Evolutionary conservation across 371 early-diverging fungal genomes (phyloP), one percentile per base, ranked within the genome.

Genomic region (Dentiscutata heterogama): DNA sequence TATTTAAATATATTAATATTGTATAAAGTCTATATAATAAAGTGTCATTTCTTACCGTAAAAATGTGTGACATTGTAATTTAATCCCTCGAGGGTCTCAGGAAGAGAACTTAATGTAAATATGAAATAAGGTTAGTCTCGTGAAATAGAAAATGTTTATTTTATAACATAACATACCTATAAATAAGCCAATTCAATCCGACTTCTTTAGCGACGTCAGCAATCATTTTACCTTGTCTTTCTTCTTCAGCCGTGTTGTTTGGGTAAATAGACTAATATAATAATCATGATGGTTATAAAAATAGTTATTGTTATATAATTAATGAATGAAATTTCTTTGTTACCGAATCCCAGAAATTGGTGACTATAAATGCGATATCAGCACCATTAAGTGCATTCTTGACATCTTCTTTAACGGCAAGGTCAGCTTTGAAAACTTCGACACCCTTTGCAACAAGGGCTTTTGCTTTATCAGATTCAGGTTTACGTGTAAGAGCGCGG

Each of bases 181-280:
- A 70, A 35, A 70, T 13, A n/a, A 70, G 35, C 70, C 70, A 70
- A 20, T 70, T 70, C 25, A 70, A 5, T 31, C 70, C 70, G 25
- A 31, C 16, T 70, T 70, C 46, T 70, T 70, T 70, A 20, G 29
- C 70, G n/a, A 46, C n/a, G 20, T 70, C 70, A 11, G 70, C 70
- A 39, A 70, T 46, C 70, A 70, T 39, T 70, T 70, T 70, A 42
- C 70, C 70, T 46, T 70, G 70, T 39, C 70, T 31, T 10, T 39
- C 70, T 42, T 70, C 70, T 46, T 70, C 46, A 7, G n/a, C 18
- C 8, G 13, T 0, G 27, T 70, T 35, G 8, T 16, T 11, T 16
- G 31, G 31, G 14, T 27, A 25, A 22, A 42, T 70, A 10, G 70
- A 39, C 70, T 70, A 35, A 70, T 31, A 42, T 3, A 25, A 31